Evolutionary conservation across 2,329 filamentous ascomycete species (phyloP), one percentile per base, ranked within the genome.

Genomic region (Thielaviopsis ethacetica): DNA sequence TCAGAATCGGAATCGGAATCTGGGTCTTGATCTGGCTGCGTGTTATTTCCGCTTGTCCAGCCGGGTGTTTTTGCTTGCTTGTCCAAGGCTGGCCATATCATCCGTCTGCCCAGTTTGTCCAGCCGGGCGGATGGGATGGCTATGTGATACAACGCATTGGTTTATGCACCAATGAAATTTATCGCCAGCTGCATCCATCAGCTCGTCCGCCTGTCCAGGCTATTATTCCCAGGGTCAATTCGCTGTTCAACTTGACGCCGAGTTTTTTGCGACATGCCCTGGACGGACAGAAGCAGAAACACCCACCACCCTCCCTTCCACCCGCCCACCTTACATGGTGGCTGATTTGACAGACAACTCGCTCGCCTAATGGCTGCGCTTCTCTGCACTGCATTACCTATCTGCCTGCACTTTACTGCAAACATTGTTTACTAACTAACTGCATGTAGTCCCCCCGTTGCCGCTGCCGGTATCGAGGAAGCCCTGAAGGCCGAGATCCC

Each of bases 381-480:
- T 4, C 26, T 4, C 26, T 27, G 26, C 26, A 27, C 26, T 27
- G 26, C 9, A 27, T n/a, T n/a, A n/a, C n/a, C n/a, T n/a, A n/a
- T n/a, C 26, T 27, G 26, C 26, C 4, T 9, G 4, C 26, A 27
- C 26, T 27, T 27, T 27, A 9, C 4, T 27, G 26, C 26, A 27
- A n/a, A 12, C 17, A 30, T 24, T 12, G 2, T 10, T 47, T 60
- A 38, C 47, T 60, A 44, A 61, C 51, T 19, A 19, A 26, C 21
- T 19, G 19, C 21, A 10, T 53, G 2, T 67, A 93, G 88, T 64
- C 93, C 93, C 64, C 89, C 93, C 65, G 71, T 97, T 67, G 93
- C 93, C 65, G 93, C 93, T 64, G 85, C 84, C 67, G 86, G 91
- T 82, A 98, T 98, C 67, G 91, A 97, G 76, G 93, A 98, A 77